These are phyloP conservation scores for Talaromyces verruculosus DNA, from an alignment of 2,329 filamentous ascomycete genomes.

Conservation along the genomic window DNA sequence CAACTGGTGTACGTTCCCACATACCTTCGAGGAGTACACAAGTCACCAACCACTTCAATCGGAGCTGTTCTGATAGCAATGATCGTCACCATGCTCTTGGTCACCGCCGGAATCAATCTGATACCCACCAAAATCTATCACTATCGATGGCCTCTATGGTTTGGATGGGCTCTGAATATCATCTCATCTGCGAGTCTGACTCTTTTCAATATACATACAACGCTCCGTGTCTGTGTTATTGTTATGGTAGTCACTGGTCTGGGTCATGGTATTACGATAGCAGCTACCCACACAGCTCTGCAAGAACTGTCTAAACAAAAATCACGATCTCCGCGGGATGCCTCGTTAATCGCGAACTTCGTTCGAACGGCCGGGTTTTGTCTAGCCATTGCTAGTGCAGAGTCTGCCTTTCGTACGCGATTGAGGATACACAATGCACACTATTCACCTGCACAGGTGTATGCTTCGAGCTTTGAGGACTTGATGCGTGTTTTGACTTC, in stretches of 20 bases:
- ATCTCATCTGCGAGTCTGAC: slow-evolving; percentile 15
- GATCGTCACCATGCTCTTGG: neutral
- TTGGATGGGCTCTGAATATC: slow-evolving; percentile 20
- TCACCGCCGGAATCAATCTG: neutral
- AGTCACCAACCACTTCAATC: neutral
- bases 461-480: slow-evolving; percentile 11
- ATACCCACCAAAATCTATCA: slow-evolving; percentile 11
- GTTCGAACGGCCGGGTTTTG: slow-evolving; percentile 17
- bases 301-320: neutral
- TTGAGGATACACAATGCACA: neutral
- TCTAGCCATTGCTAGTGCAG: slow-evolving; percentile 11
- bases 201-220: neutral
- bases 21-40: slow-evolving; percentile 15
- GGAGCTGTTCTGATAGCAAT: slow-evolving; percentile 13
- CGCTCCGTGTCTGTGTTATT: neutral
- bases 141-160: slow-evolving; percentile 19
- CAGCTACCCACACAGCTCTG: slow-evolving; percentile 14
- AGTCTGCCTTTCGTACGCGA: slow-evolving; percentile 10
- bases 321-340: slow-evolving; percentile 4
- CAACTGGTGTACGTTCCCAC: slow-evolving; percentile 13
- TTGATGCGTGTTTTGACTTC: slow-evolving; percentile 15
- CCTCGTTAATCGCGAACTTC: slow-evolving; percentile 14
- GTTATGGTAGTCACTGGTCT: slow-evolving; percentile 15
- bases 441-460: neutral
- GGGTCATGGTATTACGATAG: slow-evolving; percentile 17